Evolutionary conservation across 441 rosid species (phyloP), one percentile per base, ranked within the genome.

Genomic region (Cnidoscolus chayamansa): DNA sequence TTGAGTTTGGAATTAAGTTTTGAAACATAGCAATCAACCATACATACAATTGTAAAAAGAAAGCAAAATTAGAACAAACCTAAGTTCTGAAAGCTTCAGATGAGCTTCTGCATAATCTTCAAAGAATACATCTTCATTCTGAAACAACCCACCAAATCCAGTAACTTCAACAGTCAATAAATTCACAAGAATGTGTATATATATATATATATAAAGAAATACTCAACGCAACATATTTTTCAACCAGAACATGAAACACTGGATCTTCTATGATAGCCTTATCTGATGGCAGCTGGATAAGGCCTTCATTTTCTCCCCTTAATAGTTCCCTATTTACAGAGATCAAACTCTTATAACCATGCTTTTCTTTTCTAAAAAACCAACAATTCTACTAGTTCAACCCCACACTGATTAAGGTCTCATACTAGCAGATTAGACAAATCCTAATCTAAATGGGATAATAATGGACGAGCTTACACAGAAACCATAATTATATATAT

Each of bases 121-220:
- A 50, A 90, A 92, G 74, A 92, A 94, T 4, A 88, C 94, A 40
- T 94, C 97, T 82, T 90, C 97, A 61, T 89, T 91, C 98, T 88
- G 83, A n/a, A 53, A 5, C 25, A 60, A 51, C 13, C 17, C 57
- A 55, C 31, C 60, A 8, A 2, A 5, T 13, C 17, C 6, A 19
- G 20, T 11, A 43, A 17, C 0, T 12, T 9, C 1, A 45, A 8
- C 3, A 17, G 16, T 65, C 11, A 17, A 40, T 47, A 16, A 19
- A 17, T 40, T 6, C 17, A 5, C 51, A 2, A 43, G 15, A 63
- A 10, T 4, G 5, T 25, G 25, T 25, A 25, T 25, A 25, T 25
- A 25, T 25, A 25, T 25, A 25, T 25, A 25, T 25, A 25, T 25
- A 58, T 6, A 16, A 35, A 4, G 3, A 13, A 4, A n/a, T 2